Percentiles rank a stretch among this genome's conserved stretches.
phyloP scores from a whole-genome alignment of 1,139 yeast genomes.

The Geotrichum aggregatum region DNA sequence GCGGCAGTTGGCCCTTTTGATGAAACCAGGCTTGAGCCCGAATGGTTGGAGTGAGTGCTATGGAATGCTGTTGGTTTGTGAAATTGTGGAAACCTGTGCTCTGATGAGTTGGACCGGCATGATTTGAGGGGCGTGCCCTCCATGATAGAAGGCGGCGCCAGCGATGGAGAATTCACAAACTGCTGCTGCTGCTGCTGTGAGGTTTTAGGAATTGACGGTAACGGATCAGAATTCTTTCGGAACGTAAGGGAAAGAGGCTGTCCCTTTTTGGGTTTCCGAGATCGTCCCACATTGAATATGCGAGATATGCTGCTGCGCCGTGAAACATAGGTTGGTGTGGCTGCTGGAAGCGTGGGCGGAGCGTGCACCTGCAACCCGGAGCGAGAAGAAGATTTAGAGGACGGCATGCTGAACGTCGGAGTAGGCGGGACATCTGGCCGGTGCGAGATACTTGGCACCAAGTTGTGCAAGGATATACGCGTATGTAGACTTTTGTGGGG shows the following conservation, averaged over 20 bases:
- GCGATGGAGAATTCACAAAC: not conserved
- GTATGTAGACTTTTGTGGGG: not conserved
- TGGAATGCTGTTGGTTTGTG: constrained; percentile 9
- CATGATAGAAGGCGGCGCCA: not conserved
- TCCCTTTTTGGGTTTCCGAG: not conserved
- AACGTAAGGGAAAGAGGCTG: not conserved
- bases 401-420: not conserved
- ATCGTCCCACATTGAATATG: constrained; percentile 10
- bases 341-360: not conserved
- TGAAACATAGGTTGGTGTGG: not conserved
- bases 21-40: not conserved
- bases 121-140: not conserved
- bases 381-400: not conserved
- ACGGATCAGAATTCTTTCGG: constrained; percentile 7
- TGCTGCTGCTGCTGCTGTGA: not conserved
- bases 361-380: not conserved
- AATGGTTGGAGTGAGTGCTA: not conserved
- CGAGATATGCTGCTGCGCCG: constrained; percentile 13
- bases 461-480: not conserved
- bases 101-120: not conserved
- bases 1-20: too few species aligned
- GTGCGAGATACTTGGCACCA: not conserved
- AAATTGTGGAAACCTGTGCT: constrained; percentile 6
- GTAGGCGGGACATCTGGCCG: not conserved
- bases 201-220: not conserved